Evolutionary conservation across 495 filamentous ascomycete genomes (phyloP).

Genomic region (Platismatia glauca): DNA sequence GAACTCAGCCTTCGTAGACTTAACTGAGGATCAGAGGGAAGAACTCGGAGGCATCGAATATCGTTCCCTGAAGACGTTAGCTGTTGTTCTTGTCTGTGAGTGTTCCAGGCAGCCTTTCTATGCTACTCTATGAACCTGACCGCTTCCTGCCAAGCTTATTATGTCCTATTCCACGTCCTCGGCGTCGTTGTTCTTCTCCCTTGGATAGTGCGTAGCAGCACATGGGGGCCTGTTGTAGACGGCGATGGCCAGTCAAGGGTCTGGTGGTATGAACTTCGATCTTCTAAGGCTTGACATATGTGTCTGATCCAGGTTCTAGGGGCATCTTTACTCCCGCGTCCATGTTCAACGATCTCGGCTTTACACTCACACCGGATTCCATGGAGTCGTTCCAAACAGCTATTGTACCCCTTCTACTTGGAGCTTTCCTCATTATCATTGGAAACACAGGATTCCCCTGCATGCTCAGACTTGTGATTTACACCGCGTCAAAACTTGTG

Average conservation of each 20-base stretch:
- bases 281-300: not conserved
- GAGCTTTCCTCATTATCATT: conserved; percentile 76
- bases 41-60: conserved; percentile 95
- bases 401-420: conserved; percentile 61
- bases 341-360: conserved; percentile 82
- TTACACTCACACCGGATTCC: conserved; percentile 81
- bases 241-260: conserved; percentile 51
- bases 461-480: conserved; percentile 85
- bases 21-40: conserved; percentile 83
- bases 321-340: conserved; percentile 78
- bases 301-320: conserved; percentile 25
- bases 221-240: conserved; percentile 53
- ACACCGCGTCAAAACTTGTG: conserved; percentile 53
- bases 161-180: conserved; percentile 62
- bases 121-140: not conserved
- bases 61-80: conserved; percentile 76
- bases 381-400: conserved; percentile 80
- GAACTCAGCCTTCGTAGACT: conserved; percentile 82
- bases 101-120: not conserved
- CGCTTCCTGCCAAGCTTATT: conserved; percentile 45
- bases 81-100: conserved; percentile 56
- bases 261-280: conserved; percentile 57
- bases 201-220: conserved; percentile 61
- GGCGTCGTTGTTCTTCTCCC: conserved; percentile 61
- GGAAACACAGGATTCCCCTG: conserved; percentile 93